phyloP scores from a whole-genome alignment of 495 filamentous ascomycete species.

The Penicillium pancosmium region DNA sequence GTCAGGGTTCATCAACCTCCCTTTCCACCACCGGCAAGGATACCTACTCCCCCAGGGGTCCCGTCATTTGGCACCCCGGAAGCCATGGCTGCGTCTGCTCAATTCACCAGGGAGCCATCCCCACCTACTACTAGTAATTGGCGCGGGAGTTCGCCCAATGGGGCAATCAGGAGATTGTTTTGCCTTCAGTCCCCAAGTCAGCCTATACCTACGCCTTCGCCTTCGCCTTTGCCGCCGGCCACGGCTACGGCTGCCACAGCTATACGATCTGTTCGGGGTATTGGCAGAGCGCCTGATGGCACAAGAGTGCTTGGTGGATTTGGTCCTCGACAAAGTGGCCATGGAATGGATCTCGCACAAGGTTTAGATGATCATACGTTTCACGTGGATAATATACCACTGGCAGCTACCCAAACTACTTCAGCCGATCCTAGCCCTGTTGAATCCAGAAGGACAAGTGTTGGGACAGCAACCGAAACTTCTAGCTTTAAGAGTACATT shows the following conservation, averaged over 20 bases:
- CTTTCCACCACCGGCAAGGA: conserved; percentile 43
- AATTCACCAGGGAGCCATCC: conserved; percentile 15
- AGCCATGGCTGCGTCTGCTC: conserved; percentile 39
- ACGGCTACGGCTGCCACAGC: neutral
- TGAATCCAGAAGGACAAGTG: conserved; percentile 4
- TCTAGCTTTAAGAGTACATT: neutral
- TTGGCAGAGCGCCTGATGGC: conserved; percentile 41
- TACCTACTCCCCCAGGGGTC: conserved; percentile 50
- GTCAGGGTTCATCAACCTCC: conserved; percentile 35
- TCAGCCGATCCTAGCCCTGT: neutral
- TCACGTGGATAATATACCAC: conserved; percentile 26
- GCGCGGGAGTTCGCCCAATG: conserved; percentile 23
- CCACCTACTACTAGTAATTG: conserved; percentile 4
- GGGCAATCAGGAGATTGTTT: conserved; percentile 34
- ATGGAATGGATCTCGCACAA: conserved; percentile 33
- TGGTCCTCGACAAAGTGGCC: conserved; percentile 41
- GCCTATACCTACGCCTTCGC: neutral
- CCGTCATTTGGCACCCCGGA: conserved; percentile 50
- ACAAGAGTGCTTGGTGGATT: conserved; percentile 44
- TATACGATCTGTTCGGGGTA: conserved; percentile 15
- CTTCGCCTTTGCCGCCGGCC: conserved; percentile 11
- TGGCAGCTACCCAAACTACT: conserved; percentile 12
- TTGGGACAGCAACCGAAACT: neutral
- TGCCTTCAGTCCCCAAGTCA: conserved; percentile 5
- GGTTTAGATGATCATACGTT: conserved; percentile 41